Evolutionary conservation across 345 rosid species (phyloP), one percentile per base, ranked within the genome.

Genomic region (Durio zibethinus): DNA sequence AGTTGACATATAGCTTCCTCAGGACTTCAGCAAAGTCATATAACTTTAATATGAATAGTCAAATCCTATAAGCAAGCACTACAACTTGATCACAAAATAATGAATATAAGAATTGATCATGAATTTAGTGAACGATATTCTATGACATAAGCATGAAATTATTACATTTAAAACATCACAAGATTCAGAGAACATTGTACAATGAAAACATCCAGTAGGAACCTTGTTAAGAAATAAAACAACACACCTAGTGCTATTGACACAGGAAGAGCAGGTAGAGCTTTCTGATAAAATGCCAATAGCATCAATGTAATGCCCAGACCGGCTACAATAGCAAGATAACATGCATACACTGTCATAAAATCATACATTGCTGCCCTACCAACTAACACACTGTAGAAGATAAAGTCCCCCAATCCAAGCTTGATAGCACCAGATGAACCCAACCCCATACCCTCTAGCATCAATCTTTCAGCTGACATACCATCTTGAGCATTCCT

Each of bases 311-410:
- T 94, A n/a, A 93, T 21, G n/a, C 97, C 98, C 21, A 94, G 85
- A 62, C 98, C 97, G 3, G 98, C 98, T 73, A 94, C 83, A 43
- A 94, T 94, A 18, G 97, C 98, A 62, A 93, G 93, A 81, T 94
- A 94, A 59, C 97, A 93, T 27, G 95, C 97, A 77, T 94, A 94
- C 25, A 94, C 97, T 9, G 97, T 91, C 99, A 95, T 93, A 80
- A 88, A 79, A 86, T 95, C 98, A 59, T 95, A 95, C 97, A 93
- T 88, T 5, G 98, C 98, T 16, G 98, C 98, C 82, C 98, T 91
- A 33, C 98, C 97, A 73, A 94, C 98, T 81, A 94, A 82, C 75
- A 93, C 97, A 15, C 97, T 94, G 83, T 94, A 94, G 89, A 93
- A 94, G 71, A 93, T 94, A 76, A 94, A 91, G 87, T 94, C 97